Conservation (phyloP, 2,329 filamentous ascomycete species). For the Botrytis byssoidea region DNA sequence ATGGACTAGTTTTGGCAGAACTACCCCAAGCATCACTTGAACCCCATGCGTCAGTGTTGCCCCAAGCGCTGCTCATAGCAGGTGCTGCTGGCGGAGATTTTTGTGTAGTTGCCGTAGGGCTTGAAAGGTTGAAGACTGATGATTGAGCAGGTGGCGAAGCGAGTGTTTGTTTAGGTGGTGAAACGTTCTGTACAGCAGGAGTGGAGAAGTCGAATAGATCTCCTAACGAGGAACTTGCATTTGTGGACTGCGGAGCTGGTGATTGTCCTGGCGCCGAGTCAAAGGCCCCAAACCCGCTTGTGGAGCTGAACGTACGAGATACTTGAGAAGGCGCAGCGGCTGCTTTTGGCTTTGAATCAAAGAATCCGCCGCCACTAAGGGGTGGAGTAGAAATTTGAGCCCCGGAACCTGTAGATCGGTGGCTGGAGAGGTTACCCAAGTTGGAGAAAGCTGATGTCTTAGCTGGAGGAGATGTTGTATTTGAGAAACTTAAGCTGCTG, state of each 20-base stretch:
- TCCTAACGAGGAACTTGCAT: slow-evolving; percentile 57
- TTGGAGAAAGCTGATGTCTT: slow-evolving; percentile 49
- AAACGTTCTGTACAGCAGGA: slow-evolving; percentile 46
- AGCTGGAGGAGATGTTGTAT: slow-evolving; percentile 44
- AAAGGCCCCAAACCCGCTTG: slow-evolving; percentile 64
- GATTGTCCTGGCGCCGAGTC: slow-evolving; percentile 47
- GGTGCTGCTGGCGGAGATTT: slow-evolving; percentile 43
- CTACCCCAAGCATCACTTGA: slow-evolving; percentile 77
- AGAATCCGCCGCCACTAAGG: slow-evolving; percentile 71
- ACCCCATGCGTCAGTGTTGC: slow-evolving; percentile 75
- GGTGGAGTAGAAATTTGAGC: slow-evolving; percentile 48
- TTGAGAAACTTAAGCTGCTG: slow-evolving; percentile 62
- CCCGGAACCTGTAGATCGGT: slow-evolving; percentile 40
- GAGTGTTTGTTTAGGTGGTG: slow-evolving; percentile 41
- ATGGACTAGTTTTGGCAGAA: slow-evolving; percentile 50
- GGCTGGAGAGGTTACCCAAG: slow-evolving; percentile 44
- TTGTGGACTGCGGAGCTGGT: slow-evolving; percentile 36
- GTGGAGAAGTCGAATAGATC: slow-evolving; percentile 79
- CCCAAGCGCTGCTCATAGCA: slow-evolving; percentile 40
- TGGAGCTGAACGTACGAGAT: slow-evolving; percentile 52
- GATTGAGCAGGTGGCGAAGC: slow-evolving; percentile 42
- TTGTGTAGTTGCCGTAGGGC: slow-evolving; percentile 48
- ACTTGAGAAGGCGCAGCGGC: slow-evolving; percentile 43
- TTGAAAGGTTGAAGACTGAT: slow-evolving; percentile 80
- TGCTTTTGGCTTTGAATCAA: slow-evolving; percentile 69